Conservation (phyloP, 495 filamentous ascomycete species). For the Penicillium daleae region DNA sequence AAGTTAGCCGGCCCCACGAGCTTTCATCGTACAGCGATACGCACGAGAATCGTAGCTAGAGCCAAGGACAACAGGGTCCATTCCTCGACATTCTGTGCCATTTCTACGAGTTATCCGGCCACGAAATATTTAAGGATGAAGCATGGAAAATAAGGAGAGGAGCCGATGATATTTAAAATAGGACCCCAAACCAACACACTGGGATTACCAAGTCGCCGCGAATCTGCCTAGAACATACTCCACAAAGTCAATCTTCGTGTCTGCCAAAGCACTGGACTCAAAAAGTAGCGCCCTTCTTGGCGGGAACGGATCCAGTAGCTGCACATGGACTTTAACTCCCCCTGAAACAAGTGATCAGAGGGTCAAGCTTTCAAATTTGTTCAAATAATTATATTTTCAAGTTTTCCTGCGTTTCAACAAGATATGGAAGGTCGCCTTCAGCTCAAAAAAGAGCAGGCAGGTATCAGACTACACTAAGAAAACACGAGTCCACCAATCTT, state of each 20-base stretch:
- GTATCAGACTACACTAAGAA: no score
- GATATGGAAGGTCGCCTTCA: no score
- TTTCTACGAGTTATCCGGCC: conserved; percentile 3
- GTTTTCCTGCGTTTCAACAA: no score
- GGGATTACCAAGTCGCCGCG: neutral
- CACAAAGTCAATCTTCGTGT: neutral
- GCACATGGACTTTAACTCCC: neutral
- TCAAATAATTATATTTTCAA: no score
- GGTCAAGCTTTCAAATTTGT: no score
- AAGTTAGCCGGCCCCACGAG: conserved; percentile 50
- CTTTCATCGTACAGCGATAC: conserved; percentile 48
- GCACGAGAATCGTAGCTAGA: conserved; percentile 46
- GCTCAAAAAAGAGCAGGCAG: no score
- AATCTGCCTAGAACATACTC: neutral
- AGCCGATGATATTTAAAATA: conserved; percentile 6
- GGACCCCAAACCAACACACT: neutral
- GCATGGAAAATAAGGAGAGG: neutral
- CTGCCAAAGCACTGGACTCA: neutral
- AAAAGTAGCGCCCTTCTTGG: neutral
- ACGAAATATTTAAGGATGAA: neutral
- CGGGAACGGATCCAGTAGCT: neutral
- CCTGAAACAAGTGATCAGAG: no score
- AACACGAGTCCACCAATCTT: no score
- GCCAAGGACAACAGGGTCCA: conserved; percentile 53
- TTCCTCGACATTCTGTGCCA: conserved; percentile 42